Conservation (phyloP, 1,284 basidiomycete species). For the Boletus albobrunnescens region DNA sequence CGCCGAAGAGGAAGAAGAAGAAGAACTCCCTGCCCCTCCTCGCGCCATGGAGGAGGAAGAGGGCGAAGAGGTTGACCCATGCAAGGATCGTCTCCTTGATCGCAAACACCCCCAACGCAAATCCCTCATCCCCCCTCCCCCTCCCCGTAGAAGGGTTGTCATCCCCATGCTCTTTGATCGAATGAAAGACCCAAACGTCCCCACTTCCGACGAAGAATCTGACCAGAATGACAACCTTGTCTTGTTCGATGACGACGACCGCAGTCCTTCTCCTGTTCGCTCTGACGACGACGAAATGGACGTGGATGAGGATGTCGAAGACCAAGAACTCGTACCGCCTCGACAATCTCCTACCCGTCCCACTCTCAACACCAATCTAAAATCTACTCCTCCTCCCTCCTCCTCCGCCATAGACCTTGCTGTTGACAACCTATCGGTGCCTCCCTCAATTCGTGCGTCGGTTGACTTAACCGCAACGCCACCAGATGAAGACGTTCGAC, state of each 20-base stretch:
- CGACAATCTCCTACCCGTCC: conserved; percentile 20
- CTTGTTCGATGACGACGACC: conserved; percentile 17
- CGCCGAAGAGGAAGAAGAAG: conserved; percentile 41
- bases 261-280: conserved; percentile 11
- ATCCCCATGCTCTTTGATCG: conserved; percentile 22
- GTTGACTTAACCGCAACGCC: conserved; percentile 22
- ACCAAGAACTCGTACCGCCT: conserved; percentile 14
- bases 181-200: conserved; percentile 20
- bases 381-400: conserved; percentile 7
- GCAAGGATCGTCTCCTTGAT: conserved; percentile 34
- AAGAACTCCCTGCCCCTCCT: conserved; percentile 52
- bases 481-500: conserved; percentile 14
- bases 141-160: conserved; percentile 13
- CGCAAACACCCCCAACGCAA: conserved; percentile 12
- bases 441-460: conserved; percentile 19
- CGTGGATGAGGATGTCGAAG: conserved; percentile 34
- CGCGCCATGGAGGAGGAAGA: conserved; percentile 63
- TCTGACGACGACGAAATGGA: conserved; percentile 37
- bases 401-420: conserved; percentile 12
- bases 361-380: conserved; percentile 17
- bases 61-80: conserved; percentile 44
- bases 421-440: conserved; percentile 15
- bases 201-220: conserved; percentile 26
- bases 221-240: conserved; percentile 6
- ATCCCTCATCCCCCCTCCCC: not conserved